Evolutionary conservation across 441 rosid species (phyloP).

Genomic region (Syzygium malaccense): DNA sequence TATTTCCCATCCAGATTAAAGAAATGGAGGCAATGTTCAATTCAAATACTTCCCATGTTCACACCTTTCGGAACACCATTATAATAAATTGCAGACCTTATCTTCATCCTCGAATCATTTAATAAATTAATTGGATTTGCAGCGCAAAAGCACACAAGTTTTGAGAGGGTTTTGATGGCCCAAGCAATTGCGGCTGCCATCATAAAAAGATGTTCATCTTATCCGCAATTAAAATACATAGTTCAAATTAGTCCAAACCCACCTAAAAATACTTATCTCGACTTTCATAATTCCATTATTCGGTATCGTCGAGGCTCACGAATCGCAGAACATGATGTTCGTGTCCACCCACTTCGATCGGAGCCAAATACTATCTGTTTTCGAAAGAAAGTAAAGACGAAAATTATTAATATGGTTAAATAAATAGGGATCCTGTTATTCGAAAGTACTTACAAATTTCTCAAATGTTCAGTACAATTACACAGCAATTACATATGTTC

Average conservation of each 20-base stretch:
- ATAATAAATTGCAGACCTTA: background rate
- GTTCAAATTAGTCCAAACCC: background rate
- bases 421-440: background rate
- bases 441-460: background rate
- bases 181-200: background rate
- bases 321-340: background rate
- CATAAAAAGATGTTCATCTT: background rate
- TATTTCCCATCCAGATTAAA: background rate
- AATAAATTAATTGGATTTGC: background rate
- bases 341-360: background rate
- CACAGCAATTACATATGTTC: background rate
- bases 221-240: background rate
- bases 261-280: background rate
- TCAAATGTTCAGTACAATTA: background rate
- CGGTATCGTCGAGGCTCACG: background rate
- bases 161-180: background rate
- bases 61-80: background rate
- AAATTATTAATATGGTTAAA: background rate
- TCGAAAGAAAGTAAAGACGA: background rate
- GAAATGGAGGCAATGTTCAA: background rate
- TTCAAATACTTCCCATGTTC: background rate
- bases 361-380: background rate
- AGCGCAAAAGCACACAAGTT: background rate
- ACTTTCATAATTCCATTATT: background rate
- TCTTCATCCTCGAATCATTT: background rate